phyloP scores from a whole-genome alignment of 1,284 basidiomycete genomes.

The Cutaneotrichosporon sp. region DNA sequence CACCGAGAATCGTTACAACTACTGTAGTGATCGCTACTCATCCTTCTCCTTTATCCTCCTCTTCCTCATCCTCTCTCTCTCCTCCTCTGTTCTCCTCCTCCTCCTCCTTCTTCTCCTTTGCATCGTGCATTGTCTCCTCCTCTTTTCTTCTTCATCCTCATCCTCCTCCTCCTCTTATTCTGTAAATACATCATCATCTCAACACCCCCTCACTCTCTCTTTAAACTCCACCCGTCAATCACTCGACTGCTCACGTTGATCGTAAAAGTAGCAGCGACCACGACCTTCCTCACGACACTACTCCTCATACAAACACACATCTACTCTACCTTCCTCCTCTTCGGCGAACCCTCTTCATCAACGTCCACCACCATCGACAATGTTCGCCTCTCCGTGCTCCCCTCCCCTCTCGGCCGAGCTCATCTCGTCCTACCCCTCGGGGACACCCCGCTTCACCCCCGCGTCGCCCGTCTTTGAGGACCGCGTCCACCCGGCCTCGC shows the following conservation, averaged over 20 bases:
- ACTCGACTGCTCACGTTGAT: constrained; percentile 5
- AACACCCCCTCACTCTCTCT: background rate
- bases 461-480: constrained; percentile 51
- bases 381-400: constrained; percentile 12
- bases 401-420: constrained; percentile 21
- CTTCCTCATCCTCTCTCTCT: too few species aligned
- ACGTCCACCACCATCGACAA: background rate
- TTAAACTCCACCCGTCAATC: too few species aligned
- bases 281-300: constrained; percentile 1
- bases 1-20: too few species aligned
- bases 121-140: background rate
- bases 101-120: background rate
- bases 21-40: too few species aligned
- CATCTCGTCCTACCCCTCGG: constrained; percentile 34
- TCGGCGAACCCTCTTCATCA: background rate
- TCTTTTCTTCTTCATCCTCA: background rate
- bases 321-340: background rate
- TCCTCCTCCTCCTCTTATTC: background rate
- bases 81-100: too few species aligned
- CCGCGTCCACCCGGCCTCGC: constrained; percentile 62
- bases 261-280: constrained; percentile 4
- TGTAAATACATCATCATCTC: background rate
- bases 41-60: too few species aligned
- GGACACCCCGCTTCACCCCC: constrained; percentile 45
- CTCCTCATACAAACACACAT: background rate